These are phyloP conservation scores for Nakazawaea sp. DNA, from an alignment of 805 yeast species.

Conservation along the genomic window DNA sequence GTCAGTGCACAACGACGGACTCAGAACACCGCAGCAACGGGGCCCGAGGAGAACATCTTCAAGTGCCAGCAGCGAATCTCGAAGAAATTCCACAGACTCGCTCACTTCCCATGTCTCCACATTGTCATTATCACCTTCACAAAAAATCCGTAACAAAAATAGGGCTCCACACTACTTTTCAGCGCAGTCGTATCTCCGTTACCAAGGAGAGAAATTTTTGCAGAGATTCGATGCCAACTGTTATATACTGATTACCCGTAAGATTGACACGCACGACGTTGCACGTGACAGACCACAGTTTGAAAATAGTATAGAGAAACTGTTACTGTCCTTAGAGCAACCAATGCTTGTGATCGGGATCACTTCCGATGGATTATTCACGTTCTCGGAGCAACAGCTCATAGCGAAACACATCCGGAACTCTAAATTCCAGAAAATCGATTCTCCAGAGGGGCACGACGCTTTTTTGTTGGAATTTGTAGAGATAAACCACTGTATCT, in stretches of 20 bases:
- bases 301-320: slow-evolving; percentile 35
- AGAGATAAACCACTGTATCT: slow-evolving; percentile 65
- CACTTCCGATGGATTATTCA: slow-evolving; percentile 86
- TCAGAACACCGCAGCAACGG: slow-evolving; percentile 5
- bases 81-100: slow-evolving; percentile 5
- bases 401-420: slow-evolving; percentile 71
- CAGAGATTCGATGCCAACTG: slow-evolving; percentile 93
- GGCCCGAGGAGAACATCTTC: slow-evolving; percentile 7
- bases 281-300: slow-evolving; percentile 60
- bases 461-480: slow-evolving; percentile 90
- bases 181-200: slow-evolving; percentile 90
- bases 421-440: slow-evolving; percentile 59
- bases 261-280: slow-evolving; percentile 91
- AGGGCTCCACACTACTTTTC: slow-evolving; percentile 67
- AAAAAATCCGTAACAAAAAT: slow-evolving; percentile 24
- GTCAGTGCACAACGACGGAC: slow-evolving; percentile 86
- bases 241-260: slow-evolving; percentile 88
- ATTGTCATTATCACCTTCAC: slow-evolving; percentile 17
- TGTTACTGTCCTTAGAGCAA: slow-evolving; percentile 52
- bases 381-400: slow-evolving; percentile 84
- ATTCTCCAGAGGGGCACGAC: slow-evolving; percentile 96
- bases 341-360: slow-evolving; percentile 88
- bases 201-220: slow-evolving; percentile 90
- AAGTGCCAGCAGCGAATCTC: neutral
- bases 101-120: neutral